These are phyloP conservation scores for Euphrasia arctica DNA, from an alignment of 305 asterid species.

Conservation along the genomic window DNA sequence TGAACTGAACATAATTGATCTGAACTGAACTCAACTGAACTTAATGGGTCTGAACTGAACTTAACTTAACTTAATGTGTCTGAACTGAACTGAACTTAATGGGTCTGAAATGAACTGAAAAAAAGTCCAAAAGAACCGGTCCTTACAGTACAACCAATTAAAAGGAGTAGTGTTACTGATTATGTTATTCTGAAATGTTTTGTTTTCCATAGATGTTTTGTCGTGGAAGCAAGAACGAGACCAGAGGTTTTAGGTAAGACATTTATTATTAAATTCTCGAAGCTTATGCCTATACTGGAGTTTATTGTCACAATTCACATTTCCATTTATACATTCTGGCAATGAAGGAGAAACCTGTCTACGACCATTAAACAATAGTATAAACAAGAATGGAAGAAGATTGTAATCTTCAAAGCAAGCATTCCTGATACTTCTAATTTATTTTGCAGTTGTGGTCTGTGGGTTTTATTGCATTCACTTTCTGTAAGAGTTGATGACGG, in stretches of 20 bases:
- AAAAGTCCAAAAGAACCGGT: too few relatives aligned
- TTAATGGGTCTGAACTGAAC: too few relatives aligned
- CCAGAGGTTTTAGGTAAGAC: slow-evolving; percentile 78
- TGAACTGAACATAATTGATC: too few relatives aligned
- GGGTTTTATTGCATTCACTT: slow-evolving; percentile 81
- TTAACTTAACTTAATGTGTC: too few relatives aligned
- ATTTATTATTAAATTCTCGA: not conserved
- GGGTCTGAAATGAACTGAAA: too few relatives aligned
- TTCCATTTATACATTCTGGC: not conserved
- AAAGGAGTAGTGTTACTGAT: slow-evolving; percentile 14
- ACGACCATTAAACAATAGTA: too few relatives aligned
- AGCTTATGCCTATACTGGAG: not conserved
- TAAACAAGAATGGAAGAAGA: slow-evolving; percentile 13
- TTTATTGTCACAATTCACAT: not conserved
- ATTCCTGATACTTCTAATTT: slow-evolving; percentile 20
- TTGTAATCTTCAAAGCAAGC: slow-evolving; percentile 19
- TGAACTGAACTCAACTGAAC: too few relatives aligned
- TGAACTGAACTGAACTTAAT: too few relatives aligned
- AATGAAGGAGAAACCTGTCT: not conserved
- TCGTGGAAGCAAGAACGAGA: slow-evolving; percentile 85
- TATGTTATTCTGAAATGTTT: slow-evolving; percentile 23
- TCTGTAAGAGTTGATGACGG: slow-evolving; percentile 75
- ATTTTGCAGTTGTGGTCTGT: slow-evolving; percentile 76
- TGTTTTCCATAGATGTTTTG: slow-evolving; percentile 69
- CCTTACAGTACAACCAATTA: too few relatives aligned